Evolutionary conservation across 768 basidiomycete species (phyloP).

Genomic region (Mycena capillaripes): DNA sequence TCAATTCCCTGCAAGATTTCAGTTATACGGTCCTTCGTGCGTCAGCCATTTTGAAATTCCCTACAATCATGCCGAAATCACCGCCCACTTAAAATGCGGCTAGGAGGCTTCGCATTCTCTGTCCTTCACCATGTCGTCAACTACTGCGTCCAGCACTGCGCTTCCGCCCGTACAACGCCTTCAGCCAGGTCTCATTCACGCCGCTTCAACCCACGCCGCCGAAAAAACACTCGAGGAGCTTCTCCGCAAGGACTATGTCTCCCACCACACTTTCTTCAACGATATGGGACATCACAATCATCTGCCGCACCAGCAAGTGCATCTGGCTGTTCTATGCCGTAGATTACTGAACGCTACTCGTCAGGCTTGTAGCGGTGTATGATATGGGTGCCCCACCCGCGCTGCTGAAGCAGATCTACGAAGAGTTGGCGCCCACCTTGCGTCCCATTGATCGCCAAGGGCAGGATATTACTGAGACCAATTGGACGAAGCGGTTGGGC

Average conservation of each 20-base stretch:
- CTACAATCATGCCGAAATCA: too few species aligned
- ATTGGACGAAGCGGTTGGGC: constrained; percentile 54
- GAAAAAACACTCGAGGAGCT: constrained; percentile 48
- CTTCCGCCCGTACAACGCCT: too few species aligned
- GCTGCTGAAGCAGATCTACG: constrained; percentile 53
- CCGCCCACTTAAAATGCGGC: too few species aligned
- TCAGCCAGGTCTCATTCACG: constrained; percentile 24
- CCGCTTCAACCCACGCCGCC: constrained; percentile 41
- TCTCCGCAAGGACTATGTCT: constrained; percentile 51
- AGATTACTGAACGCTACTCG: too few species aligned
- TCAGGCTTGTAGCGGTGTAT: constrained; percentile 57
- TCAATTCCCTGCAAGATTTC: too few species aligned
- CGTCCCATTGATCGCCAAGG: constrained; percentile 45
- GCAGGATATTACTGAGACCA: constrained; percentile 44
- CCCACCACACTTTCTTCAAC: constrained; percentile 55
- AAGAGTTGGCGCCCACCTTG: constrained; percentile 42
- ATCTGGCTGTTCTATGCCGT: background rate
- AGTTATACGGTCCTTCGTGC: too few species aligned
- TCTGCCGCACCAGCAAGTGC: constrained; percentile 57
- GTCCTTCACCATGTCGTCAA: too few species aligned
- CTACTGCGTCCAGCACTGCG: too few species aligned
- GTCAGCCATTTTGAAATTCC: too few species aligned
- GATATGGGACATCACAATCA: constrained; percentile 57
- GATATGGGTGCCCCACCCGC: constrained; percentile 54
- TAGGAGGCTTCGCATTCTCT: too few species aligned